Percentiles rank a stretch among this genome's conserved stretches.
These are phyloP conservation scores for Penicillium pancosmium DNA, from an alignment of 495 filamentous ascomycete genomes.

Conservation along the genomic window DNA sequence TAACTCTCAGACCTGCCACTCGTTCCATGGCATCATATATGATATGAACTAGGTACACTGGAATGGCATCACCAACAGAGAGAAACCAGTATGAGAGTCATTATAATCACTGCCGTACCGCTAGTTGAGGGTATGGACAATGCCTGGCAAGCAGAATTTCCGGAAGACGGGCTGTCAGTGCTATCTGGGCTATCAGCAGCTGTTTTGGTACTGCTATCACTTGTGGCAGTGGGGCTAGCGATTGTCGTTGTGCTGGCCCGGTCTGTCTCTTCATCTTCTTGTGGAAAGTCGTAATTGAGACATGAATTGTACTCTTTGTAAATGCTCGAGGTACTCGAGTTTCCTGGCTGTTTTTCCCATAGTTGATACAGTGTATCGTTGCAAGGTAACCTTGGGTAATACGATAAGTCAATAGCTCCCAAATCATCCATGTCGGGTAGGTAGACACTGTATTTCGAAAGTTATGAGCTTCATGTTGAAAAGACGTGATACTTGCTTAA, in stretches of 20 bases:
- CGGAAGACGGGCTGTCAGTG: background rate
- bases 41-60: background rate
- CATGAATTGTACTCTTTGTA: background rate
- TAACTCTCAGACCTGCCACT: background rate
- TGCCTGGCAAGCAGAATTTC: background rate
- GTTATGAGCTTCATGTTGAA: background rate
- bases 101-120: background rate
- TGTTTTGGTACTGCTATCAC: background rate
- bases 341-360: background rate
- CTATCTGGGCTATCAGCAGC: background rate
- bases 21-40: background rate
- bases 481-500: background rate
- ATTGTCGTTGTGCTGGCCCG: background rate
- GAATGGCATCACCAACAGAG: background rate
- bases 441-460: background rate
- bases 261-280: background rate
- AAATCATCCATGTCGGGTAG: slow-evolving; percentile 2
- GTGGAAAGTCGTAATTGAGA: background rate
- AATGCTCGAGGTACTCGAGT: background rate
- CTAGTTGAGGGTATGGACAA: background rate
- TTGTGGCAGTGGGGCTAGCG: background rate
- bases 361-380: slow-evolving; percentile 6
- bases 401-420: background rate
- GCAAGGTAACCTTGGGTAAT: slow-evolving; percentile 2
- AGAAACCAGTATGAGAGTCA: background rate